A percentile compares a stretch with the other conserved stretches of the same genome.
phyloP scores from a whole-genome alignment of 768 basidiomycete species.

The Podaxis rugospora region DNA sequence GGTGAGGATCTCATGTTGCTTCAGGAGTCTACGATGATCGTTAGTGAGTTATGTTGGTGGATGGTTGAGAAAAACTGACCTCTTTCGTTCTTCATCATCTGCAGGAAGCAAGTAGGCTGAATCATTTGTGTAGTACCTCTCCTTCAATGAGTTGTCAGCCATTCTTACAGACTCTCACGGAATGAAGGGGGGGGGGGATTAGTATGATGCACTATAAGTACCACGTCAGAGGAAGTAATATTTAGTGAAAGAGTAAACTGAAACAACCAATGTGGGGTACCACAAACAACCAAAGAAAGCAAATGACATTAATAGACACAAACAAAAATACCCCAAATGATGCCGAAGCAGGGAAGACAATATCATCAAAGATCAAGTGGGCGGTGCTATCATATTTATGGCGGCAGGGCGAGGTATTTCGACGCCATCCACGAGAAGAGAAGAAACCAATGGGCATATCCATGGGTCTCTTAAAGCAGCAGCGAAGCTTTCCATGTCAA shows the following conservation, averaged over 20 bases:
- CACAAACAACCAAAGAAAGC: neutral
- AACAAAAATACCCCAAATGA: neutral
- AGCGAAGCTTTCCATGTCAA: neutral
- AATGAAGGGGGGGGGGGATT: neutral
- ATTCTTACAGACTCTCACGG: neutral
- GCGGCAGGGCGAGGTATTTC: neutral
- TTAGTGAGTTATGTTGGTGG: too few relatives aligned
- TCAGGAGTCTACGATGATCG: neutral
- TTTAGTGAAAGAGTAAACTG: neutral
- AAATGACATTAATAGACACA: neutral
- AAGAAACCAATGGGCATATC: slow-evolving; percentile 1
- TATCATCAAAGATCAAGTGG: neutral
- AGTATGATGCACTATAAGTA: neutral
- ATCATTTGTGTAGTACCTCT: neutral
- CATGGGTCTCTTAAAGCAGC: slow-evolving; percentile 3
- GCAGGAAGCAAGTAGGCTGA: neutral
- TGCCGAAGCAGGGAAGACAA: neutral
- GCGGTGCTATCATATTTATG: neutral
- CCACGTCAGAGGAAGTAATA: neutral
- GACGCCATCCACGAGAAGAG: neutral
- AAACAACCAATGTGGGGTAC: neutral
- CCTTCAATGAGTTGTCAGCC: neutral
- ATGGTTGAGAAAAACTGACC: neutral
- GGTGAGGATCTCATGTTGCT: neutral
- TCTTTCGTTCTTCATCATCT: neutral